phyloP scores from a whole-genome alignment of 2,329 filamentous ascomycete species.

The Chrysosporium queenslandicum region DNA sequence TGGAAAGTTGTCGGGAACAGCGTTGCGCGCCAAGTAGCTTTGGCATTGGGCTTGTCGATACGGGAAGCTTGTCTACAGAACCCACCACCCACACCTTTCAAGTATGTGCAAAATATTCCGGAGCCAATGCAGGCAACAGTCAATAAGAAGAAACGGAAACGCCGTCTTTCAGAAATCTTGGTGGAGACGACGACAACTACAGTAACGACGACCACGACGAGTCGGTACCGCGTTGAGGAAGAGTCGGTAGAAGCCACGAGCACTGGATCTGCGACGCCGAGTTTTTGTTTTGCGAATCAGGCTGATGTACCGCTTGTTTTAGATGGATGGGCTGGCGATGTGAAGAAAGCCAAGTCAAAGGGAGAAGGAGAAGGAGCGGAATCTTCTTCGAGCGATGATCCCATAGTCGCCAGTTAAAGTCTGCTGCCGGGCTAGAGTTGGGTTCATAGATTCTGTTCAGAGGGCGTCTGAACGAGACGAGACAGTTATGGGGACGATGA shows the following conservation, averaged over 20 bases:
- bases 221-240: neutral
- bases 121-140: neutral
- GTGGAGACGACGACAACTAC: slow-evolving; percentile 6
- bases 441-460: no score
- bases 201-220: slow-evolving; percentile 9
- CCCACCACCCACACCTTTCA: neutral
- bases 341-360: neutral
- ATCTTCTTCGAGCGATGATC: neutral
- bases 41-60: slow-evolving; percentile 56
- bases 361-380: neutral
- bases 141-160: slow-evolving; percentile 1
- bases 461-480: no score
- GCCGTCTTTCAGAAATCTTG: slow-evolving; percentile 3
- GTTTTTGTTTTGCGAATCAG: no score
- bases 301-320: neutral
- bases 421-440: no score
- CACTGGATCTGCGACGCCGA: no score
- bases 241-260: no score
- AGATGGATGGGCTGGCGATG: neutral
- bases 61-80: slow-evolving; percentile 46
- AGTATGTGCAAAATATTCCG: neutral
- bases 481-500: no score
- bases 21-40: slow-evolving; percentile 57
- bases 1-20: slow-evolving; percentile 65
- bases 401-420: neutral